These are phyloP conservation scores for Magnusiomyces sp. DNA, from an alignment of 1,139 yeast species.

Conservation along the genomic window DNA sequence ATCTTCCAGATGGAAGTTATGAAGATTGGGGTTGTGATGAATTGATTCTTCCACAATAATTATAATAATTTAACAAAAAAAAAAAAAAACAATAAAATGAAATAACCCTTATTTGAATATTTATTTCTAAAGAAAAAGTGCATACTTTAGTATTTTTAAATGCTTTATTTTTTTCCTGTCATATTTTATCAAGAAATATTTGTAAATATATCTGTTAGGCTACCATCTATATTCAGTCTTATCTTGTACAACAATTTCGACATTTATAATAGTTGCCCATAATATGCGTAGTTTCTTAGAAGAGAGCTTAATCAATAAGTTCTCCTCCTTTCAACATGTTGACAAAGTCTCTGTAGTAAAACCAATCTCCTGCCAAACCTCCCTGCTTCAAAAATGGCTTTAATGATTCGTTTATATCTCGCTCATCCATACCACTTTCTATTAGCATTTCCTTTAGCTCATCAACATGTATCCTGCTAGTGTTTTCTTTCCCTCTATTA, in stretches of 20 bases:
- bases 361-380: conserved; percentile 53
- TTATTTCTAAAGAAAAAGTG: too few species aligned
- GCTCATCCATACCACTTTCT: conserved; percentile 45
- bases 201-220: too few species aligned
- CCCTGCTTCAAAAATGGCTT: conserved; percentile 44
- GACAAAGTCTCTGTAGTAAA: conserved; percentile 45
- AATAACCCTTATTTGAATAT: neutral
- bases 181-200: too few species aligned
- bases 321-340: conserved; percentile 2
- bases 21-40: conserved; percentile 99
- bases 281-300: too few species aligned
- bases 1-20: conserved; percentile 90
- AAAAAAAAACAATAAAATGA: neutral
- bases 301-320: too few species aligned
- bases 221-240: too few species aligned
- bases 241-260: too few species aligned
- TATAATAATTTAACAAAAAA: neutral
- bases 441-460: conserved; percentile 41
- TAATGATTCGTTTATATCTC: conserved; percentile 45
- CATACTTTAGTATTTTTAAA: too few species aligned
- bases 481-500: conserved; percentile 1
- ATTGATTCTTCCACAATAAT: conserved; percentile 73
- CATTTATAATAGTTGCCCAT: too few species aligned
- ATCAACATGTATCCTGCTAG: conserved; percentile 39
- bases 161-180: too few species aligned